A percentile compares a stretch with the other conserved stretches of the same genome.
Conservation (phyloP, 2,329 filamentous ascomycete species). For the Didymosphaeria variabile region DNA sequence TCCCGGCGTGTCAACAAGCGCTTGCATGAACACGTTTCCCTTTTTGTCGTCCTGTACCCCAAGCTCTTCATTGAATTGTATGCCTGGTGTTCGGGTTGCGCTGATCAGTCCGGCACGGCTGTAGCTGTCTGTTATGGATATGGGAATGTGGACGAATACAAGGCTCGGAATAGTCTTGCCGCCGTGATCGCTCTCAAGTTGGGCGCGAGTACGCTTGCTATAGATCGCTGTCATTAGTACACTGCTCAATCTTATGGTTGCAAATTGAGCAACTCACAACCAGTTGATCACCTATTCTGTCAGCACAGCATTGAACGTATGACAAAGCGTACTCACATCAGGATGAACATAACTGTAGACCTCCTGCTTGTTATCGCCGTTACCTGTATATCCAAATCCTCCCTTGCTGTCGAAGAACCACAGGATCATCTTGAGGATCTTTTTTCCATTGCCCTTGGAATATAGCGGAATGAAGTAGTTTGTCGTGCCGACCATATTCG, state of each 20-base stretch:
- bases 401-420: constrained; percentile 73
- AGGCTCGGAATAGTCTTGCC: constrained; percentile 57
- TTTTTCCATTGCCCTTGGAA: constrained; percentile 40
- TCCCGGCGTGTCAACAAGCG: constrained; percentile 64
- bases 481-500: constrained; percentile 50
- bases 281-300: constrained; percentile 1
- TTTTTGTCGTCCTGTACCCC: constrained; percentile 45
- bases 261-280: background rate
- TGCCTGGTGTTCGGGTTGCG: constrained; percentile 52
- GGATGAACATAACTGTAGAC: constrained; percentile 32
- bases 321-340: constrained; percentile 23
- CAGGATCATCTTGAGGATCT: constrained; percentile 59
- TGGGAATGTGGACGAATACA: constrained; percentile 65
- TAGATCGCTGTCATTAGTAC: background rate
- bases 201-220: constrained; percentile 23
- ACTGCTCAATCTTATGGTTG: background rate
- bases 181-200: constrained; percentile 37
- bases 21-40: constrained; percentile 67
- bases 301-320: background rate
- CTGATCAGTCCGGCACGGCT: constrained; percentile 60
- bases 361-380: constrained; percentile 23
- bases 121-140: constrained; percentile 28
- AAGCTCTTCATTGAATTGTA: constrained; percentile 39
- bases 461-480: constrained; percentile 67
- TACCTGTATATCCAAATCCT: constrained; percentile 29